Conservation (phyloP, 192 early-diverging fungal species). For the Phycomyces nitens region DNA sequence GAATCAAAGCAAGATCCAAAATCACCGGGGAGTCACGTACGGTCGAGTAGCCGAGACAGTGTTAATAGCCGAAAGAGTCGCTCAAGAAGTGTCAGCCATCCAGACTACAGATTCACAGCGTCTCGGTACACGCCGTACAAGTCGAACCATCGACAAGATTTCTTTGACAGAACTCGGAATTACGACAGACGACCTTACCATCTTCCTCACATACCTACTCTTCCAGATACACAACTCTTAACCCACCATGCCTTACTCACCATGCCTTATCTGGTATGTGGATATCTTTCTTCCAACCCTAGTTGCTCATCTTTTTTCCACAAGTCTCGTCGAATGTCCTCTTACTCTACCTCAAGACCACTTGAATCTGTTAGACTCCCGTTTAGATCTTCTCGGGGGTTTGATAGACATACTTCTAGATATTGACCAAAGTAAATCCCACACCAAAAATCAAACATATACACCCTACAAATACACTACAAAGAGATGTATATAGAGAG, state of each 20-base stretch:
- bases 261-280: not conserved
- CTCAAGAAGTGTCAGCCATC: not conserved
- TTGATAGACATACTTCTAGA: no score
- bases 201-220: not conserved
- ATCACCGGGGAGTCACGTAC: no score
- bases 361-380: no score
- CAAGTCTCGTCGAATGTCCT: slow-evolving; percentile 1
- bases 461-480: no score
- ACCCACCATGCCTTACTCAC: not conserved
- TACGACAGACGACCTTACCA: not conserved
- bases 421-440: no score
- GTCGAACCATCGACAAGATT: not conserved
- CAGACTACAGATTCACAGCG: not conserved
- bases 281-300: not conserved
- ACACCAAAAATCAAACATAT: no score
- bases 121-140: not conserved
- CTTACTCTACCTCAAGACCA: no score
- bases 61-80: not conserved
- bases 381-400: no score
- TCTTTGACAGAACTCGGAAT: not conserved
- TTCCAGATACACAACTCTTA: not conserved
- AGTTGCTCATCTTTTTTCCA: not conserved
- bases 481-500: no score
- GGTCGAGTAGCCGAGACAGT: no score
- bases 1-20: not conserved